These are phyloP conservation scores for Ziziphus jujuba DNA, from an alignment of 306 rosid species.

Conservation along the genomic window DNA sequence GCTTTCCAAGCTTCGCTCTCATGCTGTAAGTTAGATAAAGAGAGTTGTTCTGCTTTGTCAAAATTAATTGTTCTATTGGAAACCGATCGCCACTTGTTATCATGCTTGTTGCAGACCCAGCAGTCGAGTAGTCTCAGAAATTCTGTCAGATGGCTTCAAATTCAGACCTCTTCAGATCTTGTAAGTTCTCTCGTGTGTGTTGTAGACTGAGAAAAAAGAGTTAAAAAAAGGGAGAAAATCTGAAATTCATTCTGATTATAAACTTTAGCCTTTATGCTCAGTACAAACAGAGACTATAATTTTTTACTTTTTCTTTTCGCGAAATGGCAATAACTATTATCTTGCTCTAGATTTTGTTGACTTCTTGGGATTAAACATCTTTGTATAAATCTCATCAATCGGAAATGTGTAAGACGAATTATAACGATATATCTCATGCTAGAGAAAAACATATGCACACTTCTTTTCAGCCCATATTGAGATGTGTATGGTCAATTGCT, in stretches of 20 bases:
- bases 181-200: conserved; percentile 35
- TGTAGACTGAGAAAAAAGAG: neutral
- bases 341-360: neutral
- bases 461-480: neutral
- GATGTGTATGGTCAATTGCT: neutral
- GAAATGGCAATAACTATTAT: neutral
- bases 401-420: too few relatives aligned
- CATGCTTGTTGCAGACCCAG: conserved; percentile 58
- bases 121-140: conserved; percentile 55
- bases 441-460: neutral
- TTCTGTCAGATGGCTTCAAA: conserved; percentile 88
- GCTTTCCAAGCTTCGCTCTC: conserved; percentile 85
- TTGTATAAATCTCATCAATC: neutral
- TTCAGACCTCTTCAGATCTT: conserved; percentile 59
- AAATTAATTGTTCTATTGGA: conserved; percentile 11
- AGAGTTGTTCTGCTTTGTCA: neutral
- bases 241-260: neutral
- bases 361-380: neutral
- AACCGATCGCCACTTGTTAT: neutral
- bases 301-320: neutral
- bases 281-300: neutral
- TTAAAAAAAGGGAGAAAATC: too few relatives aligned
- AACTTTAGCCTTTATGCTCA: neutral
- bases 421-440: too few relatives aligned
- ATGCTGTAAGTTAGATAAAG: conserved; percentile 44